Evolutionary conservation across 257 asterid species (phyloP).

Genomic region (Rehmannia glutinosa): DNA sequence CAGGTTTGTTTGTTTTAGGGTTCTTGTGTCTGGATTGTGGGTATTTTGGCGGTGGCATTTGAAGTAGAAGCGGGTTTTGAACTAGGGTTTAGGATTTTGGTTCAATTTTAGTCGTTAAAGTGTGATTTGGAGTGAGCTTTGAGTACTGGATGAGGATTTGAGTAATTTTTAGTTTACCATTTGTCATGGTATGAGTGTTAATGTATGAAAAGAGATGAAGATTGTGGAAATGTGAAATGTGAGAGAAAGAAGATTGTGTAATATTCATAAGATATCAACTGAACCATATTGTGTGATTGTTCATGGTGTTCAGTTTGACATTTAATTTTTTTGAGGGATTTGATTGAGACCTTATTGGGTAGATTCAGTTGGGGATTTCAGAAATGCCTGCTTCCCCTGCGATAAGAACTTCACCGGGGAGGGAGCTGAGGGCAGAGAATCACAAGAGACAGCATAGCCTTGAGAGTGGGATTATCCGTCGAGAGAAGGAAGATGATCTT

Average conservation of each 20-base stretch:
- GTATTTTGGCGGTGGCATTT: neutral
- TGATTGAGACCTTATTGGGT: slow-evolving; percentile 12
- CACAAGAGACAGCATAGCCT: slow-evolving; percentile 73
- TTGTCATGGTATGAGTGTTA: neutral
- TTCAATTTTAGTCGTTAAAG: neutral
- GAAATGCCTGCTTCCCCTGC: slow-evolving; percentile 71
- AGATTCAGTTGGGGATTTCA: neutral
- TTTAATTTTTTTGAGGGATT: slow-evolving; percentile 20
- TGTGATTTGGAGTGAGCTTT: neutral
- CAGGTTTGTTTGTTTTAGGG: neutral
- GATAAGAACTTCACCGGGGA: slow-evolving; percentile 57
- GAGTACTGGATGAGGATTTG: neutral
- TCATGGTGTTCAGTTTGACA: slow-evolving; percentile 21
- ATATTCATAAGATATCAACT: neutral
- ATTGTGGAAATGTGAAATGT: slow-evolving; percentile 8
- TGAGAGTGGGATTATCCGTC: slow-evolving; percentile 48
- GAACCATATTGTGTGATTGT: neutral
- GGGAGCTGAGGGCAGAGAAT: slow-evolving; percentile 50
- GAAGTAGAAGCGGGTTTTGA: slow-evolving; percentile 3
- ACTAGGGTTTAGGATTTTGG: neutral
- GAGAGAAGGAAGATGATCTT: slow-evolving; percentile 69
- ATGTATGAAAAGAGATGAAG: neutral
- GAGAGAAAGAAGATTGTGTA: neutral
- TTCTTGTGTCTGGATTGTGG: neutral
- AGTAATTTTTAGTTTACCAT: neutral